Evolutionary conservation across 805 yeast genomes (phyloP).

Genomic region (Candida ovalis): DNA sequence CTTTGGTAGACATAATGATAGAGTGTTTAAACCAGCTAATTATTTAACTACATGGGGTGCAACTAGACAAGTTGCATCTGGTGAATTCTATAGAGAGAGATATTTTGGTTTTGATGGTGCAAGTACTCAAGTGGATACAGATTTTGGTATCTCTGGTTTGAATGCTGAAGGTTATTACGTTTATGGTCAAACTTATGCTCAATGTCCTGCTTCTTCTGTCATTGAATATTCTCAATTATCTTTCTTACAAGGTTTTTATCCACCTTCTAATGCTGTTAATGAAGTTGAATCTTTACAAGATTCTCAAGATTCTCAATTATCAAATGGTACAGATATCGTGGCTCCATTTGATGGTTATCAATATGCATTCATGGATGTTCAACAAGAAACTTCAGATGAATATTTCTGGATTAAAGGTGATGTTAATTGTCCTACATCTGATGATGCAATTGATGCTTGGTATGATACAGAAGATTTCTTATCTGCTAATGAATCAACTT

Average conservation of each 20-base stretch:
- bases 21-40: slow-evolving; percentile 42
- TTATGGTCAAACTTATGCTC: slow-evolving; percentile 35
- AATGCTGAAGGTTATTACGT: slow-evolving; percentile 34
- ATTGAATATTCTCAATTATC: slow-evolving; percentile 39
- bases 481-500: slow-evolving; percentile 33
- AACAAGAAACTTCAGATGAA: slow-evolving; percentile 33
- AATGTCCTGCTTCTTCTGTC: slow-evolving; percentile 35
- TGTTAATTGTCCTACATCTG: slow-evolving; percentile 37
- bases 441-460: slow-evolving; percentile 31
- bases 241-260: slow-evolving; percentile 46
- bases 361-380: slow-evolving; percentile 38
- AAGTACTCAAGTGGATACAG: slow-evolving; percentile 23
- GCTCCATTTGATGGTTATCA: slow-evolving; percentile 44
- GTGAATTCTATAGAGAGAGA: slow-evolving; percentile 39
- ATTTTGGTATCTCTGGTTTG: slow-evolving; percentile 30
- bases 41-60: slow-evolving; percentile 44
- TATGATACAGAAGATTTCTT: slow-evolving; percentile 29
- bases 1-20: slow-evolving; percentile 48
- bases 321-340: slow-evolving; percentile 37
- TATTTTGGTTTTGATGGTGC: slow-evolving; percentile 35
- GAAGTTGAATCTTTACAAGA: slow-evolving; percentile 22
- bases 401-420: slow-evolving; percentile 42
- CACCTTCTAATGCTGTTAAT: slow-evolving; percentile 34
- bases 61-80: slow-evolving; percentile 33
- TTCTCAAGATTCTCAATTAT: slow-evolving; percentile 29